A percentile compares a stretch with the other conserved stretches of the same genome.
Evolutionary conservation across 345 rosid genomes (phyloP).

Genomic region (Cardiospermum halicacabum): DNA sequence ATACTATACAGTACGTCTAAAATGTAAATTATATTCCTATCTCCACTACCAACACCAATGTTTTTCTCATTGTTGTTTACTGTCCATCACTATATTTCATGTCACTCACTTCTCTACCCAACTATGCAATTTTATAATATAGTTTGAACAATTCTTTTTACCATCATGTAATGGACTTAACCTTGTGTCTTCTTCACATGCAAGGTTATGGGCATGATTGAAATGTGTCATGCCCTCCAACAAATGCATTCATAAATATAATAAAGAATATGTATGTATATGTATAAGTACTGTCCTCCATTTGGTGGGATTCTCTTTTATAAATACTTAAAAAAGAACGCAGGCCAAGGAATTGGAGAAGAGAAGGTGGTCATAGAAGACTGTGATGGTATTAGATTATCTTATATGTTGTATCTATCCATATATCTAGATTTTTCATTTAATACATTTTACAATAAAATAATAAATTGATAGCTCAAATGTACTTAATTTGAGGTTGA

Average conservation of each 20-base stretch:
- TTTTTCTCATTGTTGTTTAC: neutral
- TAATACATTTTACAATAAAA: neutral
- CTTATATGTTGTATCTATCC: constrained; percentile 3
- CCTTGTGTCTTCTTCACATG: too few species aligned
- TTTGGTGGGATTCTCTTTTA: too few species aligned
- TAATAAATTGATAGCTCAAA: constrained; percentile 1
- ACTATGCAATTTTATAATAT: neutral
- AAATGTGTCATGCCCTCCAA: too few species aligned
- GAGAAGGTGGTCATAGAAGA: constrained; percentile 34
- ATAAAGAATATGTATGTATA: too few species aligned
- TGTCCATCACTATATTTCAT: neutral
- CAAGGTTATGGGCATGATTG: too few species aligned
- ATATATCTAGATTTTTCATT: neutral
- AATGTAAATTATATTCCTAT: neutral
- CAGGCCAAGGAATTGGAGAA: constrained; percentile 42
- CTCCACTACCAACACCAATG: neutral
- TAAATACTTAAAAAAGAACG: too few species aligned
- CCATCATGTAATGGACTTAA: too few species aligned
- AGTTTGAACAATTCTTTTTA: too few species aligned
- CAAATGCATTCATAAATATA: too few species aligned
- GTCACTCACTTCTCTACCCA: neutral
- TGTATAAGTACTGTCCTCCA: too few species aligned
- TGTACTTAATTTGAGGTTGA: neutral
- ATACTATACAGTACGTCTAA: too few species aligned
- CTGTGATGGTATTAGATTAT: constrained; percentile 25